phyloP scores from a whole-genome alignment of 768 basidiomycete genomes.

The Auricularia auricula-judae region DNA sequence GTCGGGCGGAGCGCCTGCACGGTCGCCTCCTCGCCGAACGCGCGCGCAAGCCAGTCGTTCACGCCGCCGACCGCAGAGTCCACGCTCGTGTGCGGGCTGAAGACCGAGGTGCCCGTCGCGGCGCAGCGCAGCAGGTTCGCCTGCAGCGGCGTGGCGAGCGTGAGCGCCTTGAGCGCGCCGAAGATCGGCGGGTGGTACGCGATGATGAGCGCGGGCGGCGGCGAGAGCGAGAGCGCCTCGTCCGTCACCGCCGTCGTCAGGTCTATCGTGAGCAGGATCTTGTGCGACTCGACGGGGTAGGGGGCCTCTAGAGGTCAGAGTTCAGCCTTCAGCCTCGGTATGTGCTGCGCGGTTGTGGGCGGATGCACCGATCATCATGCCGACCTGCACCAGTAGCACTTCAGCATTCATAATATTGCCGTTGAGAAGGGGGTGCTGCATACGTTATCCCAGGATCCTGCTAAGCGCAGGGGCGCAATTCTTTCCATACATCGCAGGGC shows the following conservation, averaged over 20 bases:
- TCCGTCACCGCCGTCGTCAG: constrained; percentile 59
- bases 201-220: constrained; percentile 55
- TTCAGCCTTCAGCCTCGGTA: not conserved
- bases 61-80: constrained; percentile 79
- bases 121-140: constrained; percentile 68
- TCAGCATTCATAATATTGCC: not conserved
- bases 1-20: constrained; percentile 30
- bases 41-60: constrained; percentile 76
- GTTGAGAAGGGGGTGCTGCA: constrained; percentile 19
- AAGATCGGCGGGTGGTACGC: constrained; percentile 85
- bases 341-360: constrained; percentile 3
- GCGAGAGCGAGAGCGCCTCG: constrained; percentile 43
- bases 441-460: constrained; percentile 93
- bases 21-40: constrained; percentile 27
- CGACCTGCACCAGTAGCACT: constrained; percentile 36
- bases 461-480: constrained; percentile 77
- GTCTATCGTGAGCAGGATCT: constrained; percentile 34
- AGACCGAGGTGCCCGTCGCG: constrained; percentile 75
- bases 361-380: constrained; percentile 54
- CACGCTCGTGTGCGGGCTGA: constrained; percentile 79
- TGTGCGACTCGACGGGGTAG: constrained; percentile 17
- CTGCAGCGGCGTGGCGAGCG: constrained; percentile 69
- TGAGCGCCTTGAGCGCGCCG: constrained; percentile 61
- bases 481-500: constrained; percentile 65
- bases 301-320: constrained; percentile 22